Percentiles rank a stretch among this genome's conserved stretches.
These are phyloP conservation scores for Trichophyton mentagrophytes DNA, from an alignment of 2,329 filamentous ascomycete genomes.

Conservation along the genomic window DNA sequence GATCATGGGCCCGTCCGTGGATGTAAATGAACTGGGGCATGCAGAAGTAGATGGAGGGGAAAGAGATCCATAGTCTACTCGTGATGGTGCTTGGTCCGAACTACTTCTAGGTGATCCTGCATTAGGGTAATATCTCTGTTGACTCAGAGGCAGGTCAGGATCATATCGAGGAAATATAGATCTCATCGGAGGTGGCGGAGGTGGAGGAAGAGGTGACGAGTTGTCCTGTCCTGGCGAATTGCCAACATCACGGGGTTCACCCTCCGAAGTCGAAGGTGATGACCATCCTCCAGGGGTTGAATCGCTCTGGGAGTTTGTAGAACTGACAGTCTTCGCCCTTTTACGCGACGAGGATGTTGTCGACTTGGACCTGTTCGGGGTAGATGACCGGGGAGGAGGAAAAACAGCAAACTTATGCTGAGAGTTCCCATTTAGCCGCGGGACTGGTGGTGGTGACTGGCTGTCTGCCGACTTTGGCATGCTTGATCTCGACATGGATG, in stretches of 20 bases:
- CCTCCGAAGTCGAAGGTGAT: background rate
- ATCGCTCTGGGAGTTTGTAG: background rate
- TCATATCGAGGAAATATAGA: constrained; percentile 37
- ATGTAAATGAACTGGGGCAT: background rate
- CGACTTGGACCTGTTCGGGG: constrained; percentile 6
- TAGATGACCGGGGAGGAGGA: constrained; percentile 5
- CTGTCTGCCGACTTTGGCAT: constrained; percentile 11
- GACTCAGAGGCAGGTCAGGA: constrained; percentile 24
- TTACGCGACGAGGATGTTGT: background rate
- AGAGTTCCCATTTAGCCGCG: background rate
- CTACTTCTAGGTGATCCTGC: constrained; percentile 5
- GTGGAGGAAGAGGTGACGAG: constrained; percentile 5
- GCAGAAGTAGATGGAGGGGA: constrained; percentile 7
- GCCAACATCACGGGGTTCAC: background rate
- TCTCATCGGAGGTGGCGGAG: constrained; percentile 27
- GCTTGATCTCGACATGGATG: background rate
- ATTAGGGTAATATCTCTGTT: constrained; percentile 28
- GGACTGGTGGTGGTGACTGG: background rate
- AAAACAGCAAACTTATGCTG: constrained; percentile 10
- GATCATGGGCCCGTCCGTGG: constrained; percentile 16
- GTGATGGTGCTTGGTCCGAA: background rate
- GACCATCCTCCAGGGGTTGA: background rate
- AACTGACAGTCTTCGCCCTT: background rate
- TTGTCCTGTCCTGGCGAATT: background rate
- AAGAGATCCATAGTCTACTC: constrained; percentile 14